Conservation (phyloP, 345 rosid genomes). For the Hevea brasiliensis region DNA sequence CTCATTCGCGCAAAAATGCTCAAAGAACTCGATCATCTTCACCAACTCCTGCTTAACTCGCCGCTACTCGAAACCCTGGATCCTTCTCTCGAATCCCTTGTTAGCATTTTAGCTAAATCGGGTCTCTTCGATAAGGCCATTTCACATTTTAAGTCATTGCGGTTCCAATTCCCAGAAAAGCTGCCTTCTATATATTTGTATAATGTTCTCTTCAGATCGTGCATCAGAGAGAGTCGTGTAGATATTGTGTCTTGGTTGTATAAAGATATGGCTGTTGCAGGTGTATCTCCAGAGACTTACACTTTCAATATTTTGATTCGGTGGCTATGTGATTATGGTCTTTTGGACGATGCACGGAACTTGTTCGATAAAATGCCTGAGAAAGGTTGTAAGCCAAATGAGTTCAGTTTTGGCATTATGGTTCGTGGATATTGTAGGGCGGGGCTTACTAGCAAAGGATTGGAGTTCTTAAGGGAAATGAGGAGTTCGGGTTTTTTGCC, state of each 20-base stretch:
- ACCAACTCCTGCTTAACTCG: slow-evolving; percentile 46
- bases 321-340: slow-evolving; percentile 61
- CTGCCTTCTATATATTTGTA: slow-evolving; percentile 53
- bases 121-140: slow-evolving; percentile 50
- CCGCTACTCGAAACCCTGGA: slow-evolving; percentile 19
- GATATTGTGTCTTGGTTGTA: slow-evolving; percentile 72
- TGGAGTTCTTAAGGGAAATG: slow-evolving; percentile 64
- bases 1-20: slow-evolving; percentile 64
- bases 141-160: slow-evolving; percentile 54
- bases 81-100: slow-evolving; percentile 45
- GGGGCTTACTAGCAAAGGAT: slow-evolving; percentile 51
- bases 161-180: slow-evolving; percentile 49
- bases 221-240: slow-evolving; percentile 40
- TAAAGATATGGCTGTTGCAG: slow-evolving; percentile 60
- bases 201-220: slow-evolving; percentile 57
- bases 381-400: slow-evolving; percentile 76
- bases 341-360: slow-evolving; percentile 62
- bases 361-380: slow-evolving; percentile 86
- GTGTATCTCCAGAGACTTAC: slow-evolving; percentile 71
- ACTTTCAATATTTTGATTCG: slow-evolving; percentile 76
- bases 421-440: slow-evolving; percentile 81
- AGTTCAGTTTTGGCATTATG: slow-evolving; percentile 78
- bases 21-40: slow-evolving; percentile 66
- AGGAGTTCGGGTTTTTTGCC: slow-evolving; percentile 49
- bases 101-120: slow-evolving; percentile 50